Evolutionary conservation across 129 eudicot genomes (phyloP).

Genomic region (Flaveria robusta): DNA sequence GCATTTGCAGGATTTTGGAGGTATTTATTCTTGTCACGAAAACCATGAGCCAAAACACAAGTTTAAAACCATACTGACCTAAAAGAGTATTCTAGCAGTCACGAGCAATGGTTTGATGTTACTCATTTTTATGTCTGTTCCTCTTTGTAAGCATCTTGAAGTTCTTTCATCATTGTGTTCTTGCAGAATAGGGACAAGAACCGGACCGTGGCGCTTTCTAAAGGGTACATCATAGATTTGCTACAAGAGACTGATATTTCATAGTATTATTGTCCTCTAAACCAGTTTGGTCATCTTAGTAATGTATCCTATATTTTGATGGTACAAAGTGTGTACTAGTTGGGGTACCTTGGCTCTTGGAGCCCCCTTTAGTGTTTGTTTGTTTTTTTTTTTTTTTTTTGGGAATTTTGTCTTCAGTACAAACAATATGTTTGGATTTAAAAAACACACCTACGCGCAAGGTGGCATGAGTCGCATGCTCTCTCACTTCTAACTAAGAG

Average conservation of each 20-base stretch:
- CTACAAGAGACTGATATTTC: not conserved
- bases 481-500: too few relatives aligned
- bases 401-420: not conserved
- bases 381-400: not conserved
- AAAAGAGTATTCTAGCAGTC: not conserved
- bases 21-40: slow-evolving; percentile 31
- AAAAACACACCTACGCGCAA: too few relatives aligned
- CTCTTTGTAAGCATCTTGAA: not conserved
- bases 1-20: slow-evolving; percentile 89
- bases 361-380: not conserved
- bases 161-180: slow-evolving; percentile 7
- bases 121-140: not conserved
- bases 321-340: not conserved
- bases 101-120: not conserved
- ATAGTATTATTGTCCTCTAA: not conserved
- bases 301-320: not conserved
- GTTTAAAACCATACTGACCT: not conserved
- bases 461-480: too few relatives aligned
- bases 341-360: not conserved
- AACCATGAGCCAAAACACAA: not conserved
- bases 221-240: slow-evolving; percentile 34
- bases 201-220: slow-evolving; percentile 87
- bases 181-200: slow-evolving; percentile 84
- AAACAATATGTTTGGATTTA: not conserved
- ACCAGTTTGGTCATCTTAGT: slow-evolving; percentile 14